A percentile compares a stretch with the other conserved stretches of the same genome.
phyloP scores from a whole-genome alignment of 768 basidiomycete genomes.

The Rubroboletus pulcherrimus region DNA sequence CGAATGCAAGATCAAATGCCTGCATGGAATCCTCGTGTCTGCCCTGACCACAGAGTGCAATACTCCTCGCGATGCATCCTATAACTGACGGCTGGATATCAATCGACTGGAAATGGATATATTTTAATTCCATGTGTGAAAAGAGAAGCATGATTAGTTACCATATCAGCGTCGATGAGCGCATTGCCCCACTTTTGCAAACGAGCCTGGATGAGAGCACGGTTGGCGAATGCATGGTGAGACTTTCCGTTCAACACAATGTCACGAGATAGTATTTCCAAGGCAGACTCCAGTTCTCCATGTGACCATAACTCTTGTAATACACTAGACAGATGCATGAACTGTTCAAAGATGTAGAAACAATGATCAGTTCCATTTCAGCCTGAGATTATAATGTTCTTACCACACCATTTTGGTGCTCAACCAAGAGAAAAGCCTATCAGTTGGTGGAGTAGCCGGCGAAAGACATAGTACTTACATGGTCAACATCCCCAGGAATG shows the following conservation, averaged over 20 bases:
- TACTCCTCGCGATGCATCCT: slow-evolving; percentile 15
- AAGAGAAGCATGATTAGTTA: background rate
- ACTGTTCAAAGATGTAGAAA: background rate
- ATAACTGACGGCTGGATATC: slow-evolving; percentile 8
- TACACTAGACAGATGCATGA: slow-evolving; percentile 3
- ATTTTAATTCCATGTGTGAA: background rate
- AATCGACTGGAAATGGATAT: slow-evolving; percentile 3
- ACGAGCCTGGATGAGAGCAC: slow-evolving; percentile 12
- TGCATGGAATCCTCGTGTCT: slow-evolving; percentile 14
- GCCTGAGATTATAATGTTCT: background rate
- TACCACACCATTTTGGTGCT: slow-evolving; percentile 3
- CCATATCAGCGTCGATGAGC: slow-evolving; percentile 12
- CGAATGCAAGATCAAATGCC: slow-evolving; percentile 16
- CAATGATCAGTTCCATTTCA: background rate
- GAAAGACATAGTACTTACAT: background rate
- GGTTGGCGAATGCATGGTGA: slow-evolving; percentile 4
- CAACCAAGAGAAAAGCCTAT: background rate
- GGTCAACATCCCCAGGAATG: background rate
- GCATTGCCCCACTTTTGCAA: slow-evolving; percentile 2
- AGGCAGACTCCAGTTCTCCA: background rate
- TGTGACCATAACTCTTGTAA: slow-evolving; percentile 5
- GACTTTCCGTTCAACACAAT: slow-evolving; percentile 3
- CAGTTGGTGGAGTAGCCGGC: background rate
- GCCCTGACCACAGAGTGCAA: slow-evolving; percentile 10
- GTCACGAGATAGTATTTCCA: slow-evolving; percentile 8